Conservation (phyloP, 208 protist species). For the Trypanosomatidae sp. region DNA sequence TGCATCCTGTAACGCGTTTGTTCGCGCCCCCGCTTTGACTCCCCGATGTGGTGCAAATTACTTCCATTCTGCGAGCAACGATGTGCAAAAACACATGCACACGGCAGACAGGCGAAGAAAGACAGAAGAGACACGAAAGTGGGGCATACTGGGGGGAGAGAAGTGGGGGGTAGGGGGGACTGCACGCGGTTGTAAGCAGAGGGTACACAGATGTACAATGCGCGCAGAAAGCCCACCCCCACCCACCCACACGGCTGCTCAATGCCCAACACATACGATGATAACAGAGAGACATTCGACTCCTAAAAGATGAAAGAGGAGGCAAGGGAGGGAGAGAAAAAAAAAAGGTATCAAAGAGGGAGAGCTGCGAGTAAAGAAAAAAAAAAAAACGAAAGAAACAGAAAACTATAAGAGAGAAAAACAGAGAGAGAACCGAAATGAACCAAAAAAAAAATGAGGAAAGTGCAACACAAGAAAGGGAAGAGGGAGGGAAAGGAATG, state of each 20-base stretch:
- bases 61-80: neutral
- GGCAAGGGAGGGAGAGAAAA: slow-evolving; percentile 5
- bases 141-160: neutral
- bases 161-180: neutral
- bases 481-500: neutral
- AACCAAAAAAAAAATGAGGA: slow-evolving; percentile 2
- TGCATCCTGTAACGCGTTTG: neutral
- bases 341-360: neutral
- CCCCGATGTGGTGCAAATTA: neutral
- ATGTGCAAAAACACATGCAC: neutral
- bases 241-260: neutral
- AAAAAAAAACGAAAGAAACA: neutral
- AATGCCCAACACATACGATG: neutral
- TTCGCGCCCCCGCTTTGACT: neutral
- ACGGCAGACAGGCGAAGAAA: neutral
- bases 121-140: neutral
- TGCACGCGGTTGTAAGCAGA: neutral
- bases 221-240: neutral
- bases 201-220: neutral
- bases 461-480: neutral
- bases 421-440: slow-evolving; percentile 10
- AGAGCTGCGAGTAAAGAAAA: neutral
- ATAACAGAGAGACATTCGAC: neutral
- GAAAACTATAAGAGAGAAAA: slow-evolving; percentile 11
- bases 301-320: neutral